These are phyloP conservation scores for Cladosporium sp. DNA, from an alignment of 2,329 filamentous ascomycete genomes.

Conservation along the genomic window DNA sequence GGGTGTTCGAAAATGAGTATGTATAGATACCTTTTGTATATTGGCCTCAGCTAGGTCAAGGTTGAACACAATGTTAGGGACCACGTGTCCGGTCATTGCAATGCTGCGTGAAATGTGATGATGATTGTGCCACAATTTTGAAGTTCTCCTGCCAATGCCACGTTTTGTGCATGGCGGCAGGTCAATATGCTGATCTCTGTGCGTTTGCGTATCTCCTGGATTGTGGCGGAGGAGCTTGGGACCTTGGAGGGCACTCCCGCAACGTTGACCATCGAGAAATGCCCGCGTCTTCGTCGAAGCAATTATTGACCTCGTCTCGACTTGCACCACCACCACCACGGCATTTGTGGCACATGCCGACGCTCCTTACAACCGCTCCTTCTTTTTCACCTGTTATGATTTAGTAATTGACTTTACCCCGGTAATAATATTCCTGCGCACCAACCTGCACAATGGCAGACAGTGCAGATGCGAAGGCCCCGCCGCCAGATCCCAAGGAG, in stretches of 20 bases:
- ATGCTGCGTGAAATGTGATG: background rate
- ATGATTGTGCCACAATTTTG: background rate
- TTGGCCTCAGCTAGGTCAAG: conserved; percentile 14
- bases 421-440: background rate
- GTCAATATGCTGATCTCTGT: conserved; percentile 9
- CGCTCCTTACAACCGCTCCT: conserved; percentile 11
- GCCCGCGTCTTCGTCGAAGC: conserved; percentile 1
- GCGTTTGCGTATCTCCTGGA: conserved; percentile 3
- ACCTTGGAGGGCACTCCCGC: conserved; percentile 5
- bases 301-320: background rate
- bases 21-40: conserved; percentile 19
- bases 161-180: conserved; percentile 1
- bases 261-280: conserved; percentile 12
- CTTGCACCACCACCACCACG: background rate
- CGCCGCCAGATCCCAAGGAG: conserved; percentile 28
- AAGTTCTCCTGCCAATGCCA: background rate
- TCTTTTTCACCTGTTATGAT: conserved; percentile 13
- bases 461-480: conserved; percentile 12
- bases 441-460: conserved; percentile 16
- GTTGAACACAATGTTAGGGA: conserved; percentile 8
- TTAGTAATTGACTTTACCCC: conserved; percentile 11
- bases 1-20: conserved; percentile 19
- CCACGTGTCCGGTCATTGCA: background rate
- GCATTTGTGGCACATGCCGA: conserved; percentile 6
- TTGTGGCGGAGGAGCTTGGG: background rate